Evolutionary conservation across 495 filamentous ascomycete species (phyloP).

Genomic region (Aspergillus cavernicola): DNA sequence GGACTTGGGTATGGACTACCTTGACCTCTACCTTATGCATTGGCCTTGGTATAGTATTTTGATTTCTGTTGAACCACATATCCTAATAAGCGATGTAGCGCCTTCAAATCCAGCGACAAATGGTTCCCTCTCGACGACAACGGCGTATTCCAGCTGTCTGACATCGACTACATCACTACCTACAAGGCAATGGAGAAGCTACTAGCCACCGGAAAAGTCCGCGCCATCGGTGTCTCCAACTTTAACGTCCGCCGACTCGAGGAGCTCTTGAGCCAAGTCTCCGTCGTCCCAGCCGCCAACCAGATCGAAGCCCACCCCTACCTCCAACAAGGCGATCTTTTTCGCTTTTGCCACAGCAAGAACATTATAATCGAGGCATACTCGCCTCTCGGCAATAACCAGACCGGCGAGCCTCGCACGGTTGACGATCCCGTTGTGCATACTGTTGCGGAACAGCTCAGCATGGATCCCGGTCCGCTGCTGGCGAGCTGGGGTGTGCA

Average conservation of each 20-base stretch:
- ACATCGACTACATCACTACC: constrained; percentile 50
- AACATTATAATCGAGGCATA: constrained; percentile 58
- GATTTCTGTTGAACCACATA: too few species aligned
- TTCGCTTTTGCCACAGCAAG: constrained; percentile 44
- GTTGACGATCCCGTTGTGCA: constrained; percentile 32
- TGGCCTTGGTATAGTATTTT: constrained; percentile 46
- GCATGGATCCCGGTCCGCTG: constrained; percentile 36
- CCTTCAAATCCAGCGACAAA: constrained; percentile 27
- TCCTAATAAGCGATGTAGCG: constrained; percentile 11
- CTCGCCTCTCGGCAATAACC: constrained; percentile 53
- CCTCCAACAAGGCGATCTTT: constrained; percentile 49
- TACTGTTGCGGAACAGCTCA: constrained; percentile 35
- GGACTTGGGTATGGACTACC: constrained; percentile 60
- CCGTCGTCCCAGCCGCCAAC: constrained; percentile 50
- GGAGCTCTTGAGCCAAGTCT: constrained; percentile 31
- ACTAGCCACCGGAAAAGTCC: constrained; percentile 51
- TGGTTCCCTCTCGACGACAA: constrained; percentile 42
- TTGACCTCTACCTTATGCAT: constrained; percentile 70
- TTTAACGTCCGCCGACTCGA: constrained; percentile 47
- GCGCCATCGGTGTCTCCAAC: constrained; percentile 58
- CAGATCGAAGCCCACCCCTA: constrained; percentile 64
- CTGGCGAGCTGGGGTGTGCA: constrained; percentile 48
- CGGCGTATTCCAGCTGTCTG: constrained; percentile 28
- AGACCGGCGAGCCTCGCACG: constrained; percentile 32
- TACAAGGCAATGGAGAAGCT: constrained; percentile 65